phyloP scores from a whole-genome alignment of 2,329 filamentous ascomycete genomes.

The Aspergillus aculeatus region DNA sequence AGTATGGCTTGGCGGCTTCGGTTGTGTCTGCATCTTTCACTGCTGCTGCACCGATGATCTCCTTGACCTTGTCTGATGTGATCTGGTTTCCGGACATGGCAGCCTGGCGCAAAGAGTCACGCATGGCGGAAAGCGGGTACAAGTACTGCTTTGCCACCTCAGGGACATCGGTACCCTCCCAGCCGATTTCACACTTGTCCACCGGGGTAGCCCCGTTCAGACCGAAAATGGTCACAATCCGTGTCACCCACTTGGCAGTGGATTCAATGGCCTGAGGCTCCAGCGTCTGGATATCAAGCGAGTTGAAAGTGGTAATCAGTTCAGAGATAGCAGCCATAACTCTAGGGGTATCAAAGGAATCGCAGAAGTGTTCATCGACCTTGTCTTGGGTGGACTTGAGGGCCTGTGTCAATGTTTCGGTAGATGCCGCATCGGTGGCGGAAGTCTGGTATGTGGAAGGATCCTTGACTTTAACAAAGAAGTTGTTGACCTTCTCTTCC shows the following conservation, averaged over 20 bases:
- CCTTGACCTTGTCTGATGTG: constrained; percentile 36
- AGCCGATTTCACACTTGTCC: constrained; percentile 53
- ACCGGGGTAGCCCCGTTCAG: constrained; percentile 51
- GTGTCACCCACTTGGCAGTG: constrained; percentile 75
- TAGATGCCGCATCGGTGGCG: constrained; percentile 8
- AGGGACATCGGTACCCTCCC: constrained; percentile 65
- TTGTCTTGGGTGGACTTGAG: constrained; percentile 47
- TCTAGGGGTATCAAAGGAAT: constrained; percentile 83
- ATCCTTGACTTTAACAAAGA: constrained; percentile 61
- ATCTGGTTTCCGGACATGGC: constrained; percentile 53
- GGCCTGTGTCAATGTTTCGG: constrained; percentile 11
- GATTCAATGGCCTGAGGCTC: constrained; percentile 50
- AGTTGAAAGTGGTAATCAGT: constrained; percentile 75
- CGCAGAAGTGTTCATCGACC: constrained; percentile 66
- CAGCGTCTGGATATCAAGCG: constrained; percentile 46
- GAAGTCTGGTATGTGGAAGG: constrained; percentile 30
- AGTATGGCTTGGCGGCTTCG: constrained; percentile 45
- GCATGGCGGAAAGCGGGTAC: constrained; percentile 57
- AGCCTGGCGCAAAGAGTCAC: constrained; percentile 57
- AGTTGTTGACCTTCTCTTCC: constrained; percentile 76
- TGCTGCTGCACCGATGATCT: constrained; percentile 37
- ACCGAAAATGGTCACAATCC: constrained; percentile 80
- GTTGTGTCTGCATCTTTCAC: constrained; percentile 22
- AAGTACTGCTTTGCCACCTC: constrained; percentile 59
- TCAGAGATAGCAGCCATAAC: constrained; percentile 77